Evolutionary conservation across 257 asterid species (phyloP).

Genomic region (Cynanchum wilfordii): DNA sequence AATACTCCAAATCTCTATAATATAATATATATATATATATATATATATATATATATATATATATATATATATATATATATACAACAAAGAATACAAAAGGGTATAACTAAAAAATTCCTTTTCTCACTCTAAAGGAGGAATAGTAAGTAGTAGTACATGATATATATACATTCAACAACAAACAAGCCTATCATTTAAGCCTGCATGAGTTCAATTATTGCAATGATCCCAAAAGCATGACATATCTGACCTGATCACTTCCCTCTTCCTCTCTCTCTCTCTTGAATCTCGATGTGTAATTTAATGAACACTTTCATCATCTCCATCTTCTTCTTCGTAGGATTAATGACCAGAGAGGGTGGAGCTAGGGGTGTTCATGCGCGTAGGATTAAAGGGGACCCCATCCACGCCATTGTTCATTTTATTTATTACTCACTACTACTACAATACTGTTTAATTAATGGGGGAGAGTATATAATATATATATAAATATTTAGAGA

Average conservation of each 20-base stretch:
- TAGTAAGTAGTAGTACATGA: no score
- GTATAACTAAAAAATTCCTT: background rate
- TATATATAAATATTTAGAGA: no score
- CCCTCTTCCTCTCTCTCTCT: conserved; percentile 21
- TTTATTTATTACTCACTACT: background rate
- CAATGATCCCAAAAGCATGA: conserved; percentile 84
- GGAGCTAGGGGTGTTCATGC: conserved; percentile 25
- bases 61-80: no score
- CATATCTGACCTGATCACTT: conserved; percentile 44
- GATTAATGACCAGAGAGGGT: no score
- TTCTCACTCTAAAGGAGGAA: background rate
- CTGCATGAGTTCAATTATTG: conserved; percentile 80
- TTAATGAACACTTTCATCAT: conserved; percentile 17
- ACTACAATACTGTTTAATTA: background rate
- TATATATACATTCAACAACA: background rate
- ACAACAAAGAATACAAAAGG: background rate
- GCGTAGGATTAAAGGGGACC: conserved; percentile 31
- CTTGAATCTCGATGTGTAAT: conserved; percentile 15
- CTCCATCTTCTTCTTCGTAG: background rate
- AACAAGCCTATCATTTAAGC: conserved; percentile 46
- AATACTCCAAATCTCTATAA: no score
- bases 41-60: no score
- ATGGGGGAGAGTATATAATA: no score
- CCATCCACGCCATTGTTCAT: background rate
- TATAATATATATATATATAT: no score